Conservation (phyloP, 768 basidiomycete species). For the Lyophyllum decastes region DNA sequence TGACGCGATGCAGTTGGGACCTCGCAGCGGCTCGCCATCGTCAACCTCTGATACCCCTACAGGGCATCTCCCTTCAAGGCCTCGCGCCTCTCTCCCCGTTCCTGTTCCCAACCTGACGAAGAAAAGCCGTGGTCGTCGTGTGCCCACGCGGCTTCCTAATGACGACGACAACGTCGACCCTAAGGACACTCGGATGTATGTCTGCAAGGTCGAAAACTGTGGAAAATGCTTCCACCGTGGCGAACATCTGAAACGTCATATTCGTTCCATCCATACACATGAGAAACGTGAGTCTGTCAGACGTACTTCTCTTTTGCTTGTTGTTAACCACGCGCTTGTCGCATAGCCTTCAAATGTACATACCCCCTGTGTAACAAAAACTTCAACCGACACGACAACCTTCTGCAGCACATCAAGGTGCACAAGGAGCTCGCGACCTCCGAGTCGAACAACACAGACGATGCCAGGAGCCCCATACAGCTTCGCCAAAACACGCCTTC, state of each 20-base stretch:
- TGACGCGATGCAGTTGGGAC: slow-evolving; percentile 14
- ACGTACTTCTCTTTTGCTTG: slow-evolving; percentile 14
- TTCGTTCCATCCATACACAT: slow-evolving; percentile 73
- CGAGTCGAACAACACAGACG: slow-evolving; percentile 14
- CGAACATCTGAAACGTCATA: slow-evolving; percentile 78
- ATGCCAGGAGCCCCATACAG: slow-evolving; percentile 12
- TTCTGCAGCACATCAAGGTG: slow-evolving; percentile 76
- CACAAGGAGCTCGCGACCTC: slow-evolving; percentile 44
- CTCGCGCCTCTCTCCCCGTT: slow-evolving; percentile 59
- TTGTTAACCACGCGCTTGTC: slow-evolving; percentile 16
- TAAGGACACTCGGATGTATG: slow-evolving; percentile 40
- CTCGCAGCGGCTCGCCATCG: slow-evolving; percentile 13
- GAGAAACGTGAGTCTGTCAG: slow-evolving; percentile 65
- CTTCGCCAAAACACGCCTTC: slow-evolving; percentile 8
- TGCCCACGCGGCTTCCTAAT: slow-evolving; percentile 50
- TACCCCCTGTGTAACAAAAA: slow-evolving; percentile 66
- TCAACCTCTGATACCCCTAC: neutral
- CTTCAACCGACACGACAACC: slow-evolving; percentile 81
- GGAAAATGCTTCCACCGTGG: slow-evolving; percentile 73
- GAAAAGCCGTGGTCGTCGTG: slow-evolving; percentile 77
- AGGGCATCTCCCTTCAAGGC: slow-evolving; percentile 46
- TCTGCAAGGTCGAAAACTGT: slow-evolving; percentile 70
- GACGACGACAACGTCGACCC: slow-evolving; percentile 14
- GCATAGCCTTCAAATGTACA: slow-evolving; percentile 71
- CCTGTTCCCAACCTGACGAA: slow-evolving; percentile 80